Base-by-base conservation (phyloP, 208 protist species). In the Acanthamoeba healyi region DNA sequence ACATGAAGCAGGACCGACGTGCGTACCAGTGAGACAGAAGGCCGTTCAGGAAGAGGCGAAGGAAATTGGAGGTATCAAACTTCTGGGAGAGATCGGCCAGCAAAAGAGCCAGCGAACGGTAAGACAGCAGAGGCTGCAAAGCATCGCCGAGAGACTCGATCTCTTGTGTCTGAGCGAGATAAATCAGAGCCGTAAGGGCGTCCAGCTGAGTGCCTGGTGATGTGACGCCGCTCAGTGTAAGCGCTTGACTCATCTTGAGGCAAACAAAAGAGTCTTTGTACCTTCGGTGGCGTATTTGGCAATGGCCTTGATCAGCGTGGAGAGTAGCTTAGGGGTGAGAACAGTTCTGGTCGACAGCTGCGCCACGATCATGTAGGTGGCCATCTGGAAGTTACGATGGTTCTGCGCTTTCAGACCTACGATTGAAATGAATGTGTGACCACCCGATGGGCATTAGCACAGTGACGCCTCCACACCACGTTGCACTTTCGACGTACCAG, bases 301-400 rank as follows among this genome's bases (percentile, higher is more conserved):
- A n/a, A 91, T 87, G 7, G 70, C 32, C 51, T 94, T 49, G 29
- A 95, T 32, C 10, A 95, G n/a, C 3, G 77, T 67, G 42, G 29
- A 26, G 4, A 86, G 44, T 5, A 95, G 84, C 26, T 54, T 46
- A 46, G 12, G 19, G 12, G 81, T 38, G 17, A 95, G 15, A 19
- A 86, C 51, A 3, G 82, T 70, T 24, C 65, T 34, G 9, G 77
- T 86, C 24, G 93, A 46, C 34, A 96, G 90, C 63, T 95, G 93
- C 15, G 87, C 89, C 12, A 94, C 51, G 44, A 96, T 84, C 93
- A 96, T 96, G 54, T 86, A 95, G 12, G 67, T 93, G 14, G 88
- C 92, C 19, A 67, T 34, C 3, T 74, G 36, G 40, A 58, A 74
- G 86, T 92, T 92, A 7, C 61, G 54, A 15, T 92, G 38, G 32